These are phyloP conservation scores for Alternaria arbusti DNA, from an alignment of 2,329 filamentous ascomycete species.

Conservation along the genomic window DNA sequence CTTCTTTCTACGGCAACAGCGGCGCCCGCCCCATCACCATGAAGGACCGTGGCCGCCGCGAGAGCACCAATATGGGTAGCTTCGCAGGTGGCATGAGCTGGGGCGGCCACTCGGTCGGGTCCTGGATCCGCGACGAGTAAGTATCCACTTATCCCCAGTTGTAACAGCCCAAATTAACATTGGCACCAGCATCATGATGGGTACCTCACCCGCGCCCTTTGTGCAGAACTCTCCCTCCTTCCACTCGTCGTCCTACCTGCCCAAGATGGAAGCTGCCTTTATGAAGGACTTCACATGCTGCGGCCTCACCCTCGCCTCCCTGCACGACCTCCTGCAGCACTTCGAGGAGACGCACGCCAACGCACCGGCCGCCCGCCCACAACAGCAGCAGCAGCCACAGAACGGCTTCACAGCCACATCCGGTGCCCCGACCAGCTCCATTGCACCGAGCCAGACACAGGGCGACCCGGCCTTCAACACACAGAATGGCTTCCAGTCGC, in stretches of 20 bases:
- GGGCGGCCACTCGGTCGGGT: slow-evolving; percentile 94
- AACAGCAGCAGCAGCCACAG: slow-evolving; percentile 58
- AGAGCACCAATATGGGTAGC: slow-evolving; percentile 67
- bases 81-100: slow-evolving; percentile 87
- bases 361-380: slow-evolving; percentile 61
- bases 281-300: slow-evolving; percentile 98
- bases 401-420: slow-evolving; percentile 45
- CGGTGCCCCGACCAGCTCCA: slow-evolving; percentile 40
- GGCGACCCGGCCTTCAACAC: slow-evolving; percentile 45
- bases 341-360: slow-evolving; percentile 95
- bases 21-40: slow-evolving; percentile 68
- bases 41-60: slow-evolving; percentile 61
- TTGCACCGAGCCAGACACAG: slow-evolving; percentile 54
- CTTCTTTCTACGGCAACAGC: slow-evolving; percentile 61
- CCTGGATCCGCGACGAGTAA: slow-evolving; percentile 98
- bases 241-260: slow-evolving; percentile 94
- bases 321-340: slow-evolving; percentile 94
- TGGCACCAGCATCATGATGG: slow-evolving; percentile 82
- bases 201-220: slow-evolving; percentile 87
- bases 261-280: slow-evolving; percentile 95
- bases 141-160: slow-evolving; percentile 50
- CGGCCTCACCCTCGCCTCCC: slow-evolving; percentile 83
- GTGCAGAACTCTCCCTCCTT: slow-evolving; percentile 86
- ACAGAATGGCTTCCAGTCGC: slow-evolving; percentile 47
- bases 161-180: slow-evolving; percentile 29